Evolutionary conservation across 177 flowering plant species (phyloP), one percentile per base, ranked within the genome.

Genomic region (Vitis hybrid): DNA sequence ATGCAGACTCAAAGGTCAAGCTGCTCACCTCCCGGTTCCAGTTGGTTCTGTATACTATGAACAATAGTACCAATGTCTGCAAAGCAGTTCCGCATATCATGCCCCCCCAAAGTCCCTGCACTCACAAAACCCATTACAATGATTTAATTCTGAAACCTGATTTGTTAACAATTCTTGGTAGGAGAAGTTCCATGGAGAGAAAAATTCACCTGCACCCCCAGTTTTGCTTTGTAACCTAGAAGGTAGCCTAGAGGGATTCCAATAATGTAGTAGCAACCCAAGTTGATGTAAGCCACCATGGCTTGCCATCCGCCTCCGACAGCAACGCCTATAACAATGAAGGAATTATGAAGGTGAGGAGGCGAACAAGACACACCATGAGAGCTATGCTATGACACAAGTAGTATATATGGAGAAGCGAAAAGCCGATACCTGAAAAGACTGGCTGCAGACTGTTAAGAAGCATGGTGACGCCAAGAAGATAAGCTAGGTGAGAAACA

Each of bases 221-320:
- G 49, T 5, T 81, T 57, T 22, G 76, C 75, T 61, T 8, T 68
- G 58, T 82, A 85, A 28, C 90, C 90, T 15, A 87, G 83, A 66
- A 85, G 13, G 67, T 19, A 77, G 18, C 87, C 90, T 4, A 87
- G 71, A 14, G 90, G 90, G 4, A 87, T 78, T 18, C 90, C 90
- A 62, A 87, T 74, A 22, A 80, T 22, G 66, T 85, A 85, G 44
- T 85, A 87, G 20, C 80, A 79, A 28, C 78, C 87, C 68, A 87
- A 69, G 73, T 85, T 87, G 50, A 87, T 83, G 53, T 82, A 83
- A 28, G 90, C 90, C 61, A 87, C 88, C 28, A 83, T 20, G 12
- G 83, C 83, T 79, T 87, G 90, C 90, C 90, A 85, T 33, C 90
- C 90, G 1, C 82, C 88, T 60, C 90, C 88, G 19, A 87, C 59